Percentiles rank a stretch among this genome's conserved stretches.
phyloP scores from a whole-genome alignment of 2,329 filamentous ascomycete species.

The Xylaria sp. region DNA sequence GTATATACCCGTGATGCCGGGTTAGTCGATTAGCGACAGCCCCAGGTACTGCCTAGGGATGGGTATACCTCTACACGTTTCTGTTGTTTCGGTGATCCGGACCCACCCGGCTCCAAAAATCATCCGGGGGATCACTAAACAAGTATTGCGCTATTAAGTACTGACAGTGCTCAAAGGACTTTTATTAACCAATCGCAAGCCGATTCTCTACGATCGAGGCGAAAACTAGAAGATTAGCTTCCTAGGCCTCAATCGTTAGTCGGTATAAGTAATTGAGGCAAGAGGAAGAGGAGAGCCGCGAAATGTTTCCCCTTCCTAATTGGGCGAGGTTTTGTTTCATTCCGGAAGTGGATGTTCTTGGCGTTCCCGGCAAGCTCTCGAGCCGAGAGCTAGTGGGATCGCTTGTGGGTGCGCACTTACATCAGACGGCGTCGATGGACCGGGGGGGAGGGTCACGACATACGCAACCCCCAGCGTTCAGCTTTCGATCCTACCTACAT shows the following conservation, averaged over 20 bases:
- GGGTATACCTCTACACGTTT: not conserved
- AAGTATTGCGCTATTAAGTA: not conserved
- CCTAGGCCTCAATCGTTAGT: not conserved
- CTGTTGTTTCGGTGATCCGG: slow-evolving; percentile 9
- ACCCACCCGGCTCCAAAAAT: not conserved
- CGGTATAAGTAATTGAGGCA: not conserved
- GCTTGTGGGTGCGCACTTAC: slow-evolving; percentile 29
- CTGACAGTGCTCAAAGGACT: slow-evolving; percentile 3
- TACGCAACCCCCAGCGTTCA: not conserved
- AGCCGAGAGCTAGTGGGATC: slow-evolving; percentile 37
- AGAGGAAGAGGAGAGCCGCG: not conserved
- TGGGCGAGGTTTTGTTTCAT: slow-evolving; percentile 15
- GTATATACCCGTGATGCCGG: not conserved
- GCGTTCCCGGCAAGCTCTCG: slow-evolving; percentile 37
- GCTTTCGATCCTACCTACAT: not conserved
- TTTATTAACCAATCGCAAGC: not conserved
- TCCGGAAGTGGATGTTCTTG: slow-evolving; percentile 26
- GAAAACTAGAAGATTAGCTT: not conserved
- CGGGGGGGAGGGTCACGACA: slow-evolving; percentile 8
- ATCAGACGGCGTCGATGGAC: slow-evolving; percentile 19
- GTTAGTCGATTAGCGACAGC: not conserved
- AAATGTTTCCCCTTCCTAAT: slow-evolving; percentile 18
- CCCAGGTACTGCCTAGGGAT: not conserved
- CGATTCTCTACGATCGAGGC: not conserved
- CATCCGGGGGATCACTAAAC: not conserved